Evolutionary conservation across 257 asterid genomes (phyloP), one percentile per base, ranked within the genome.

Genomic region (Echium plantagineum): DNA sequence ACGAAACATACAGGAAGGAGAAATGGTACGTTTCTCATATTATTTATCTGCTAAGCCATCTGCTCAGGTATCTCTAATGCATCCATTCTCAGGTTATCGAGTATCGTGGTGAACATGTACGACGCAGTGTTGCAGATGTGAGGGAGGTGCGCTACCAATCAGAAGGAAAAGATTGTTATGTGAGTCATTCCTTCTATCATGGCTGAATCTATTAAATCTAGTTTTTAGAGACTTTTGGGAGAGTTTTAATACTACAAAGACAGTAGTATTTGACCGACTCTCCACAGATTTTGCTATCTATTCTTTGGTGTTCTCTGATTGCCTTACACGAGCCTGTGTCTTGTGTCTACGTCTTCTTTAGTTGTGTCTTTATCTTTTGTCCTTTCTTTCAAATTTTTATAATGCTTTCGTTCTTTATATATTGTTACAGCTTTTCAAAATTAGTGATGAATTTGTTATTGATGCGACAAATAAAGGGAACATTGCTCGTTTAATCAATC

Each of bases 91-190:
- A 93, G 98, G 83, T 93, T 75, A 79, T 85, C 35, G 98, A 93
- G 73, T 91, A 91, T 69, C 94, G 85, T 38, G 98, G 96, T 49
- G 98, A 85, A 72, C 82, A 81, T 72, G 94, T 93, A 66, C 80
- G 98, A 73, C 81, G 89, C 57, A 86, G 85, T 63, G 69, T 93
- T 69, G 94, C 94, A 69, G 98, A 89, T 77, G 81, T 86, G 55
- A 83, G 97, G 80, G 98, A 89, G 78, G 85, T 83, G 17, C 80
- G 78, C 21, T 93, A 93, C 62, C 77, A 73, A 21, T 65, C 62
- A 62, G 91, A 81, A 72, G 97, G 94, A 71, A 89, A 88, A 81
- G 98, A 93, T 80, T 89, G 98, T 81, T 93, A 93, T 65, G 98
- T 93, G 71, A 86, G 98, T 82, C 66, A n/a, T 60, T 60, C 32